Conservation (phyloP, 2,329 filamentous ascomycete genomes). For the Penicillium sp. region DNA sequence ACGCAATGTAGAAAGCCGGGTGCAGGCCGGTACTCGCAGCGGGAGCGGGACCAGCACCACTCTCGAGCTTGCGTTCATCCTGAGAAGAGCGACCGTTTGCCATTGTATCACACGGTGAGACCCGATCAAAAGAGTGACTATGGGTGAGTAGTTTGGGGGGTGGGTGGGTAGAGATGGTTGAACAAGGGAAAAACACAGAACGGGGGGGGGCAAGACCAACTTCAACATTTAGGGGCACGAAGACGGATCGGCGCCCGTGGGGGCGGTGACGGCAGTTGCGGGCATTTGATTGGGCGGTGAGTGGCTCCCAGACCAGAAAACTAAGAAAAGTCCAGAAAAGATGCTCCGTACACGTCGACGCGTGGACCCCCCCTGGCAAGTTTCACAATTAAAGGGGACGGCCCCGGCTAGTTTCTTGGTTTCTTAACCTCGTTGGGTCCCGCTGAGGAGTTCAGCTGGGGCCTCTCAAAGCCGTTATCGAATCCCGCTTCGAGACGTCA, state of each 20-base stretch:
- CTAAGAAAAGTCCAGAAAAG: neutral
- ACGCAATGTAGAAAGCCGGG: constrained; percentile 38
- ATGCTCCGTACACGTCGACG: constrained; percentile 20
- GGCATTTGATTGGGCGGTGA: constrained; percentile 16
- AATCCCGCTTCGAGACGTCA: neutral
- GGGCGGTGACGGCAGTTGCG: constrained; percentile 19
- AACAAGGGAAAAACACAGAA: constrained; percentile 16
- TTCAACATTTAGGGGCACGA: constrained; percentile 17
- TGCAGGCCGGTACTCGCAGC: constrained; percentile 31
- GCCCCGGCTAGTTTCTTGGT: neutral
- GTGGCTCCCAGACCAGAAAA: neutral
- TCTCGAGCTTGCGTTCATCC: constrained; percentile 34
- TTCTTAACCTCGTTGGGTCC: neutral
- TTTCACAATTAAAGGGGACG: constrained; percentile 16
- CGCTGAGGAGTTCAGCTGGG: neutral
- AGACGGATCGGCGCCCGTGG: constrained; percentile 16
- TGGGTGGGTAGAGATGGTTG: constrained; percentile 6
- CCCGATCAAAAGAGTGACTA: constrained; percentile 32
- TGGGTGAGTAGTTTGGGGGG: constrained; percentile 22
- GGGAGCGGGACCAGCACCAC: constrained; percentile 19
- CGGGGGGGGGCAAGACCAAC: constrained; percentile 2
- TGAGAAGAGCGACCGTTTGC: constrained; percentile 31
- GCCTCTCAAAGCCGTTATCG: neutral
- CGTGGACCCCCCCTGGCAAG: constrained; percentile 15
- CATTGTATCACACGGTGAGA: constrained; percentile 17